Conservation (phyloP, 306 rosid genomes). For the Fragaria ananassa region DNA sequence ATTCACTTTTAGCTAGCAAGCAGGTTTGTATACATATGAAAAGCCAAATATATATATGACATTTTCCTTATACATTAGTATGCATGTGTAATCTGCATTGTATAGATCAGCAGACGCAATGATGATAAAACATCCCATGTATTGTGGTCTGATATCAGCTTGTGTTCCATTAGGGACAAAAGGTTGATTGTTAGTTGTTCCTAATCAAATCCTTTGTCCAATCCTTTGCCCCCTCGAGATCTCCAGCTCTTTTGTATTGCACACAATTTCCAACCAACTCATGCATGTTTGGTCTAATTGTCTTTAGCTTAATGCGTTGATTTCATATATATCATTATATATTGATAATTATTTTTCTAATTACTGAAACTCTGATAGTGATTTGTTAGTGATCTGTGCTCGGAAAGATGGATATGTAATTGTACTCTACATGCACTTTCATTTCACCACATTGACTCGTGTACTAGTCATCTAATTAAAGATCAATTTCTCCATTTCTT, state of each 20-base stretch:
- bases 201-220: background rate
- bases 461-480: background rate
- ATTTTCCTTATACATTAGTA: background rate
- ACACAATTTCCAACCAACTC: background rate
- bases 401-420: background rate
- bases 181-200: background rate
- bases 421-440: background rate
- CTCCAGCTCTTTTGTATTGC: background rate
- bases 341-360: background rate
- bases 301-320: background rate
- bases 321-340: background rate
- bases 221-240: background rate
- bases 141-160: background rate
- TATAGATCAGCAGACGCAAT: background rate
- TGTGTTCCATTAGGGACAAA: background rate
- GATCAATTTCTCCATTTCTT: background rate
- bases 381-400: background rate
- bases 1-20: background rate
- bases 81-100: background rate
- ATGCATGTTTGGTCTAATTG: background rate
- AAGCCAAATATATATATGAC: background rate
- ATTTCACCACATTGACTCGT: conserved; percentile 1
- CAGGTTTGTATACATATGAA: background rate
- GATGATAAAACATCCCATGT: conserved; percentile 1
- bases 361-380: background rate